Evolutionary conservation across 352 stramenopile genomes (phyloP).

Genomic region (Paralagenidium karlingii): DNA sequence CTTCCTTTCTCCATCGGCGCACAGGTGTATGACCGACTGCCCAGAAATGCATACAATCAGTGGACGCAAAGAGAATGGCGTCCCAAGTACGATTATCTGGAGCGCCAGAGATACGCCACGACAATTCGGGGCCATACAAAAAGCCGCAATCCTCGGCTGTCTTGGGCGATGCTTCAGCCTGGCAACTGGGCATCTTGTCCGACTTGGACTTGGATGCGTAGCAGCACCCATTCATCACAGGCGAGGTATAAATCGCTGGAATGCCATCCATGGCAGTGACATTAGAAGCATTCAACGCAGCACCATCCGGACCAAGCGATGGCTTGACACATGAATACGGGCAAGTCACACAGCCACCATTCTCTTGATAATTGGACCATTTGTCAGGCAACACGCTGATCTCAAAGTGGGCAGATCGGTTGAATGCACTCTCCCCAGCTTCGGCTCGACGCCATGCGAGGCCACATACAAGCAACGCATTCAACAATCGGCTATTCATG

Average conservation of each 20-base stretch:
- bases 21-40: conserved; percentile 63
- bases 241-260: conserved; percentile 55
- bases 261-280: conserved; percentile 50
- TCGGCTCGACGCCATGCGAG: too few relatives aligned
- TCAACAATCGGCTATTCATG: too few relatives aligned
- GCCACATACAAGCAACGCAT: too few relatives aligned
- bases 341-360: conserved; percentile 71
- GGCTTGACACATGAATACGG: conserved; percentile 77
- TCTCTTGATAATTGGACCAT: conserved; percentile 81
- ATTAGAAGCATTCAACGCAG: conserved; percentile 72
- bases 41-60: conserved; percentile 79
- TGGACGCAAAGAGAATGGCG: conserved; percentile 74
- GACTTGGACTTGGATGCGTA: conserved; percentile 32
- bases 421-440: too few relatives aligned
- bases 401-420: conserved; percentile 48
- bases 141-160: conserved; percentile 66
- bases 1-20: conserved; percentile 59
- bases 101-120: conserved; percentile 65
- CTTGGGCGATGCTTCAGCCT: conserved; percentile 36
- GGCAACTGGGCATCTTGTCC: conserved; percentile 44
- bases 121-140: conserved; percentile 68
- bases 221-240: conserved; percentile 68
- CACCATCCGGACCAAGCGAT: conserved; percentile 53
- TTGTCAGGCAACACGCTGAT: conserved; percentile 59
- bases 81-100: conserved; percentile 25